Evolutionary conservation across 2,329 filamentous ascomycete species (phyloP).

Genomic region (Paecilomyces formosus): DNA sequence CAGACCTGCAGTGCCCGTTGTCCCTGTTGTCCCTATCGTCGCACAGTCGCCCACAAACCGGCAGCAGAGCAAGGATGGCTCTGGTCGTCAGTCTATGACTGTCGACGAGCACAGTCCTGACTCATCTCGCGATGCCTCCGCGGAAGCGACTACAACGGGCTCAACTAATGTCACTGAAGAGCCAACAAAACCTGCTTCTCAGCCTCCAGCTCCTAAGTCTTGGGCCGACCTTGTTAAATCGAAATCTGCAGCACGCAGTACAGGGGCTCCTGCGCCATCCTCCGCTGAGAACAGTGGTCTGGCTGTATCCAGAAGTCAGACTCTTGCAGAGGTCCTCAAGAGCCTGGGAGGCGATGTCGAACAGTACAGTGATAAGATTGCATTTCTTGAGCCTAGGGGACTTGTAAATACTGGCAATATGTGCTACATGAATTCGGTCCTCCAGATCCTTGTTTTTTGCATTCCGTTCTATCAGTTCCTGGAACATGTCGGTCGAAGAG

Average conservation of each 20-base stretch:
- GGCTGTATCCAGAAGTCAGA: slow-evolving; percentile 46
- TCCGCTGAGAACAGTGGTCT: slow-evolving; percentile 31
- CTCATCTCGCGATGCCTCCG: slow-evolving; percentile 1
- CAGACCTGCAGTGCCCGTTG: slow-evolving; percentile 30
- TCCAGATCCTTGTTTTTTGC: slow-evolving; percentile 93
- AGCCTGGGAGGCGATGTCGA: slow-evolving; percentile 61
- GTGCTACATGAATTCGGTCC: slow-evolving; percentile 99
- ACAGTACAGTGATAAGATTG: slow-evolving; percentile 53
- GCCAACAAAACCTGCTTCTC: slow-evolving; percentile 29
- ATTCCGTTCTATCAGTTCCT: slow-evolving; percentile 91
- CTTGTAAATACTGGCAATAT: slow-evolving; percentile 97
- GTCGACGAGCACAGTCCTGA: slow-evolving; percentile 20
- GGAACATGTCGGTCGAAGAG: slow-evolving; percentile 75
- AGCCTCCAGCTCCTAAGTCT: slow-evolving; percentile 48
- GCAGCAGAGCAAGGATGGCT: slow-evolving; percentile 26
- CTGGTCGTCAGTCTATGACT: slow-evolving; percentile 24
- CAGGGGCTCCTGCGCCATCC: slow-evolving; percentile 20
- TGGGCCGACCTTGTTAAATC: slow-evolving; percentile 63
- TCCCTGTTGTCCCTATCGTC: slow-evolving; percentile 46
- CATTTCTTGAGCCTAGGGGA: slow-evolving; percentile 85
- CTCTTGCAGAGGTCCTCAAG: slow-evolving; percentile 68
- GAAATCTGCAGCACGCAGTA: slow-evolving; percentile 30
- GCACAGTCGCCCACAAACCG: slow-evolving; percentile 29
- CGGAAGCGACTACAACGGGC: neutral
- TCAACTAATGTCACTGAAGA: slow-evolving; percentile 18